Conservation (phyloP, 2,329 filamentous ascomycete genomes). For the Nemania diffusa region DNA sequence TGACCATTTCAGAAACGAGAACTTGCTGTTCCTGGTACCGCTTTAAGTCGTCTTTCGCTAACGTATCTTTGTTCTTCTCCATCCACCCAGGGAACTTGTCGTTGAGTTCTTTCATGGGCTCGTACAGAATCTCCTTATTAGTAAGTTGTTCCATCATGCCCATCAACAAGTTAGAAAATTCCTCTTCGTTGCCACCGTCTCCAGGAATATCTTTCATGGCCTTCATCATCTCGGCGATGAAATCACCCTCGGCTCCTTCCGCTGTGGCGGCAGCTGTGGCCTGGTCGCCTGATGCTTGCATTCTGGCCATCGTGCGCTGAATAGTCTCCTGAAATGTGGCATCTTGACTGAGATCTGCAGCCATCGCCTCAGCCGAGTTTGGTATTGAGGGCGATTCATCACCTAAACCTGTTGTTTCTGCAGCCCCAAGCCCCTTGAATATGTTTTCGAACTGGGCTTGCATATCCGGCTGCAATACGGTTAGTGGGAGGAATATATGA, state of each 20-base stretch:
- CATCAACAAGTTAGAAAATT: constrained; percentile 93
- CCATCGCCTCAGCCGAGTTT: constrained; percentile 40
- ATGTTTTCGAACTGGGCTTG: constrained; percentile 81
- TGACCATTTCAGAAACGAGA: constrained; percentile 86
- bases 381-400: constrained; percentile 44
- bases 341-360: constrained; percentile 59
- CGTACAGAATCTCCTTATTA: constrained; percentile 97
- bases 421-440: constrained; percentile 75
- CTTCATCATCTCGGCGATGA: constrained; percentile 92
- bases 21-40: constrained; percentile 83
- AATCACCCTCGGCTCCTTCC: constrained; percentile 75
- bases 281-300: constrained; percentile 88
- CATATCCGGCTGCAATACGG: constrained; percentile 69
- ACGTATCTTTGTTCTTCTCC: constrained; percentile 75
- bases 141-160: constrained; percentile 99
- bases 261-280: constrained; percentile 81
- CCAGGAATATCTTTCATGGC: constrained; percentile 77
- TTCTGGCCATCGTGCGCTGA: constrained; percentile 91
- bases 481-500: constrained; percentile 13
- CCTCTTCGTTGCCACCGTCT: constrained; percentile 74
- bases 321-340: constrained; percentile 92
- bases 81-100: constrained; percentile 94
- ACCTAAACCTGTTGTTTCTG: constrained; percentile 47
- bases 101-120: constrained; percentile 97
- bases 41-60: constrained; percentile 76